These are phyloP conservation scores for Microdochium trichocladiopsis DNA, from an alignment of 2,329 filamentous ascomycete species.

Conservation along the genomic window DNA sequence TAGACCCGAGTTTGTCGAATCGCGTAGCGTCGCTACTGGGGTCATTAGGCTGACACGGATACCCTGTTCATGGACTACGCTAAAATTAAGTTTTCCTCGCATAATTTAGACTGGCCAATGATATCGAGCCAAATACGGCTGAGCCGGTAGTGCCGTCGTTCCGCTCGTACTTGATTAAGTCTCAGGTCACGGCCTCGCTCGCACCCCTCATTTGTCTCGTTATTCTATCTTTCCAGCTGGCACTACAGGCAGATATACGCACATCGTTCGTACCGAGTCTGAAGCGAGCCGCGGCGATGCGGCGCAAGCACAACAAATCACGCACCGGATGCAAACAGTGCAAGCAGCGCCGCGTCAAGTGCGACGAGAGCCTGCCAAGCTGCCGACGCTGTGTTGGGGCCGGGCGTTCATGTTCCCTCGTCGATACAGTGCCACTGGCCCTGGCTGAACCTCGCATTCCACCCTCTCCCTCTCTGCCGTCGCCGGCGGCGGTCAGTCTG, in stretches of 20 bases:
- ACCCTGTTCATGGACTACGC: background rate
- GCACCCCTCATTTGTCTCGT: background rate
- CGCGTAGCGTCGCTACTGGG: too few species aligned
- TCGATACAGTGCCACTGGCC: background rate
- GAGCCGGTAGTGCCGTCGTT: background rate
- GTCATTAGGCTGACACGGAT: background rate
- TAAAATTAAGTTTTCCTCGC: background rate
- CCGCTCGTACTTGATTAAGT: background rate
- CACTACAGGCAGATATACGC: background rate
- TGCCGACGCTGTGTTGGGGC: background rate
- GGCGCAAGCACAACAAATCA: background rate
- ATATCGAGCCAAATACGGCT: background rate
- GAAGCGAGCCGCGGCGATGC: background rate
- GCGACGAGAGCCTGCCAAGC: background rate
- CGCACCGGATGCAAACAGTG: background rate
- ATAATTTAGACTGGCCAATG: background rate
- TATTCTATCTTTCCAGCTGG: background rate
- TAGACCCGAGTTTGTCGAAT: too few species aligned
- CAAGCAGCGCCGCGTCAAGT: background rate
- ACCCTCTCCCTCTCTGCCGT: background rate
- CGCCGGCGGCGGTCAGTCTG: background rate
- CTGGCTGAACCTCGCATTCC: background rate
- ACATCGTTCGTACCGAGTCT: background rate
- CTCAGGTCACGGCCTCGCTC: background rate
- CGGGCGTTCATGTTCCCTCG: background rate